Evolutionary conservation across 1,139 yeast species (phyloP), one percentile per base, ranked within the genome.

Genomic region (Suhomyces terraborum): DNA sequence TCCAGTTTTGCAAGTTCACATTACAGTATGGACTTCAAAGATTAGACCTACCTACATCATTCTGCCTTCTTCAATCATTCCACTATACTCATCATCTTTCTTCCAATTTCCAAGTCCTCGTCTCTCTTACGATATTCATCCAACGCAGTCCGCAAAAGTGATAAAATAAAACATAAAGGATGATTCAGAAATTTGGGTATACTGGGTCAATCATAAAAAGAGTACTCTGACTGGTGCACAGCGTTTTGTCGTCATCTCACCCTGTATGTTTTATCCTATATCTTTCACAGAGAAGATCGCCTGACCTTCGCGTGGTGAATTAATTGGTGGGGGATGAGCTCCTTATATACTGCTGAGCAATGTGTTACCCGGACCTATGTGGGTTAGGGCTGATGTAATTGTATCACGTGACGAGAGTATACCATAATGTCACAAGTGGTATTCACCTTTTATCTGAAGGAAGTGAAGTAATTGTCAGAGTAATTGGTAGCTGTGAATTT

Each of bases 151-250:
- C 22, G 40, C 37, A 35, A 41, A 41, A 38, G 35, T 33, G 38
- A 41, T 41, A 41, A 41, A 38, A 41, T 32, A 35, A 35, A 41
- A 38, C 41, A 41, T 27, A 19, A 24, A 24, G 36, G 28, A 27
- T 27, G 35, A 21, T 33, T 69, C 75, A 69, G 75, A 66, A 61
- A 66, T 67, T 64, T 69, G 73, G 75, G 75, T 69, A 65, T 69
- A 69, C 73, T 67, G 65, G 64, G 69, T 69, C 75, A 68, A 59
- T 69, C 75, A 69, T 69, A 57, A 57, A 42, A 53, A 56, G 70
- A 66, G 73, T 66, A 65, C 69, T 69, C 75, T 68, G 75, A 69
- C 75, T 69, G 75, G 75, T 69, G 75, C 75, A 69, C 75, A 69
- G 75, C 75, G 71, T 66, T 62, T 67, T 67, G 73, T 69, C 73